Base-by-base conservation (phyloP, 2,329 filamentous ascomycete species). In the Colletotrichum phormii region DNA sequence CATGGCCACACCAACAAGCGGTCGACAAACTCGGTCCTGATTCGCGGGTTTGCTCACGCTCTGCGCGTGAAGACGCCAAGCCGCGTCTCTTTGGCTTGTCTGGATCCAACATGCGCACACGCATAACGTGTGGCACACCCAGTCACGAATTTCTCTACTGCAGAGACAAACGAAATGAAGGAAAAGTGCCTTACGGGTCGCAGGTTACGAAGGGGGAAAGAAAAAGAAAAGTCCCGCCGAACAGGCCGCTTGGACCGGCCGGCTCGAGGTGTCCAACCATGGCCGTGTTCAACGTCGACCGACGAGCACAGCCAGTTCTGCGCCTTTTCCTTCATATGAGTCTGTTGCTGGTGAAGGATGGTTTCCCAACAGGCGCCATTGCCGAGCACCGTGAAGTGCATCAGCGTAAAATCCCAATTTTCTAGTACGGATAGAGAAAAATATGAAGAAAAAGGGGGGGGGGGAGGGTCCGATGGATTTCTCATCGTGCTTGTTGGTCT, bases 101-200 rank as follows among this genome's bases (percentile, higher is more conserved):
- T 59, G 57, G 60, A 55, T 26, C 65, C 59, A 69, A 69, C 22
- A 33, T 66, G 46, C 57, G 64, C 64, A 60, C 15, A 70, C 37
- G 51, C 58, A 55, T 54, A 33, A 13, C 11, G 42, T 59, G 65
- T 62, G 65, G 37, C 70, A 69, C 70, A 59, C 58, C 53, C 26
- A 22, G 18, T 37, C 42, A n/a, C 33, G 42, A 12, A 26, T 26
- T 24, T 49, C 37, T 33, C 53, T 13, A 64, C 54, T 60, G 33
- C 59, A 24, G 60, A 57, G 33, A 61, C 42, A 62, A 61, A 73
- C 31, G 61, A 63, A 68, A 51, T 49, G 64, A 74, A 76, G 76
- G 54, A 73, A 66, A 65, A 71, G 64, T 61, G 70, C 66, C 65
- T 62, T 68, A 59, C 46, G 60, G 51, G 64, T 62, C 49, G 57